Evolutionary conservation across 768 basidiomycete species (phyloP), one percentile per base, ranked within the genome.

Genomic region (Pisolithus orientalis): DNA sequence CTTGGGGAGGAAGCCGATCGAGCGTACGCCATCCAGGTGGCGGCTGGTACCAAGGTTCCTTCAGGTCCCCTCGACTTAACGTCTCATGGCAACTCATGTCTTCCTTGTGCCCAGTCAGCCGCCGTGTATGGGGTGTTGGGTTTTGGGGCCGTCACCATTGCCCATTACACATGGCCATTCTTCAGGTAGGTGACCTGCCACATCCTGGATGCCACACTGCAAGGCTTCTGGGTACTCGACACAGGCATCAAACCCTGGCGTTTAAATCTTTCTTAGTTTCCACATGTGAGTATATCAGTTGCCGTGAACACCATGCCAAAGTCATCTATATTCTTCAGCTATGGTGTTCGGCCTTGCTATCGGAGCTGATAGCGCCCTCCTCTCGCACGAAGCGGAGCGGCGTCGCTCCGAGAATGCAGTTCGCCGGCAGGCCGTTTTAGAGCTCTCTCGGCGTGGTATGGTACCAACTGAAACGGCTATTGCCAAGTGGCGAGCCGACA

Each of bases 381-480:
- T 88, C 34, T 72, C 76, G 52, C 85, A 88, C 57, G 89, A 93
- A 70, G 75, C 75, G 42, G 69, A 75, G 44, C 75, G 85, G 57
- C 80, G 91, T 28, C 69, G 72, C 53, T 76, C 80, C 51, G 90
- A 94, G 64, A 82, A 85, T 56, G 69, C 75, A 13, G 69, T 93
- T 38, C 82, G 91, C 37, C 76, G 80, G 48, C 76, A 88, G 65
- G 91, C 91, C 9, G 76, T 86, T 39, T 72, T 84, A 32, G 89
- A 90, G 51, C 77, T 94, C 44, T 82, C 85, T 16, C 76, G 81
- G 38, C 80, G 80, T 54, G 91, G 91, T 25, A 72, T 87, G 42
- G 78, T 94, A 49, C 81, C 82, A 2, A 92, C 90, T 6, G 91
- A 94, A 67, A 82, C 86, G 8, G 90, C 87, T 56, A 93, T 94